Percentiles rank a stretch among this genome's conserved stretches.
Conservation (phyloP, 2,329 filamentous ascomycete species). For the Claviceps pusilla region DNA sequence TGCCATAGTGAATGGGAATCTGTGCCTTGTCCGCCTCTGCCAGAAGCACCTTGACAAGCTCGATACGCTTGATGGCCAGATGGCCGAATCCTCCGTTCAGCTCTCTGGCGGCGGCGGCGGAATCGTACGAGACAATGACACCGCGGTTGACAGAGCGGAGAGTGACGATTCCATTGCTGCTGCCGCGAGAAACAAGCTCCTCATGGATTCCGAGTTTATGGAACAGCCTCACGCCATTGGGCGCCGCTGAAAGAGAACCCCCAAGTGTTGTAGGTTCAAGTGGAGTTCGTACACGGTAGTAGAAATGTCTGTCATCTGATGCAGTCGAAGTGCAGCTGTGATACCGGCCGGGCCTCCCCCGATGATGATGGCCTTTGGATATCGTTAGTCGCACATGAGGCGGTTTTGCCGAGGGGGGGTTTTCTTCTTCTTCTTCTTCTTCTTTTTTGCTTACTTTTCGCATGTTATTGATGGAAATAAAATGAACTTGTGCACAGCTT, state of each 20-base stretch:
- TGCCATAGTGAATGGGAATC: background rate
- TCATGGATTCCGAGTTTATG: background rate
- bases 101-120: background rate
- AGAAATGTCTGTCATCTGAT: background rate
- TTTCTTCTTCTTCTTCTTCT: no score
- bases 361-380: background rate
- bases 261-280: background rate
- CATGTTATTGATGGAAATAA: no score
- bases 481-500: no score
- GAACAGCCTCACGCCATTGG: background rate
- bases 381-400: background rate
- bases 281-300: background rate
- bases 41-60: background rate
- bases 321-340: background rate
- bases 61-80: background rate
- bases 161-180: background rate
- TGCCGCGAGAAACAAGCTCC: background rate
- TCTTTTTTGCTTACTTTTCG: no score
- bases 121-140: background rate
- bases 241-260: background rate
- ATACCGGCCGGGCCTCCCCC: background rate
- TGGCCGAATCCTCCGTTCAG: background rate
- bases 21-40: background rate
- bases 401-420: no score
- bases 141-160: background rate